Evolutionary conservation across 2,329 filamentous ascomycete genomes (phyloP).

Genomic region (Ophiosphaerella narmari): DNA sequence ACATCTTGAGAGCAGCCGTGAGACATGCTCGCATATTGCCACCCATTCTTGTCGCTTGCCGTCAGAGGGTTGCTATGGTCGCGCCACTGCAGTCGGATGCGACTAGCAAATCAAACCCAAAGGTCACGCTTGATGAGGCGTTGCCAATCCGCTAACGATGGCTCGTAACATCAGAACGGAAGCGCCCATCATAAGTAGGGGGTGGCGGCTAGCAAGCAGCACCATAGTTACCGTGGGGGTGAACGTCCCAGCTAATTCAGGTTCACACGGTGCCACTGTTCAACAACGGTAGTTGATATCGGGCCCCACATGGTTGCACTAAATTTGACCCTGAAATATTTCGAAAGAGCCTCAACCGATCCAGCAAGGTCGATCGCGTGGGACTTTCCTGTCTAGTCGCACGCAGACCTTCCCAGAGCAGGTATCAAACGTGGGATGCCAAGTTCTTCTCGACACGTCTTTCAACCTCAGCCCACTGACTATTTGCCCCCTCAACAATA

Average conservation of each 20-base stretch:
- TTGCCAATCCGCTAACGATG: neutral
- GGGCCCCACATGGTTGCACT: constrained; percentile 6
- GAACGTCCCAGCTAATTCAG: neutral
- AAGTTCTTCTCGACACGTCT: constrained; percentile 18
- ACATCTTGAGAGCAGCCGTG: neutral
- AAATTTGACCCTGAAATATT: constrained; percentile 9
- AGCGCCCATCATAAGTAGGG: neutral
- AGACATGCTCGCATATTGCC: constrained; percentile 5
- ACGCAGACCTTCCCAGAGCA: constrained; percentile 19
- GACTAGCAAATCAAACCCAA: neutral
- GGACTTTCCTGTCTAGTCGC: constrained; percentile 18
- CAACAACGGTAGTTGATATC: constrained; percentile 10
- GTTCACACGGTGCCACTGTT: neutral
- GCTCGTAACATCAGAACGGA: neutral
- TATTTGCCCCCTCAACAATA: constrained; percentile 21
- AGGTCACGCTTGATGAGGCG: neutral
- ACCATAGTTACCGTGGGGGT: constrained; percentile 9
- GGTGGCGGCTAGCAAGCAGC: neutral
- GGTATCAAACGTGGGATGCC: constrained; percentile 30
- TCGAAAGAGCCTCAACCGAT: constrained; percentile 17
- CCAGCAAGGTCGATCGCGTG: constrained; percentile 22
- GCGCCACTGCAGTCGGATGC: neutral
- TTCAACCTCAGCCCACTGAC: constrained; percentile 17
- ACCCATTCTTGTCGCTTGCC: neutral
- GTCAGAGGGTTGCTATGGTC: neutral